Evolutionary conservation across 805 yeast genomes (phyloP), one percentile per base, ranked within the genome.

Genomic region (Ogataea pilisensis): DNA sequence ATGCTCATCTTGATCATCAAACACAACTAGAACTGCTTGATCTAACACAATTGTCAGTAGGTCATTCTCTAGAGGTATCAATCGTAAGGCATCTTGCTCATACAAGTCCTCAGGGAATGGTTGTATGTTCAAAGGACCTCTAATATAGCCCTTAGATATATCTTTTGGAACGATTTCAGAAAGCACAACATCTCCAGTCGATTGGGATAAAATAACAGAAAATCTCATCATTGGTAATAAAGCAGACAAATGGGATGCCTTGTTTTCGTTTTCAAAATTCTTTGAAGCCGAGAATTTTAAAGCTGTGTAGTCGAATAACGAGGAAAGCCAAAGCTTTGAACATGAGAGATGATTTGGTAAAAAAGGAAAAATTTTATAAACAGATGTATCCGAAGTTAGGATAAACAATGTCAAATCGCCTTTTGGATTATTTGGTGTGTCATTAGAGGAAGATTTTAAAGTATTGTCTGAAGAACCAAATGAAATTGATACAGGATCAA

Each of bases 341-440:
- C 70, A 65, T 1, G 68, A 57, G 21, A 78, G 49, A 20, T 65
- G 57, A 1, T 56, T 44, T 0, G 90, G 87, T 17, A 75, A 51
- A 55, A 80, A 81, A n/a, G 93, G 93, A 46, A 73, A 77, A 3
- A 84, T 61, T 1, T 73, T 65, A 51, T 72, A 81, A 1, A 85
- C 44, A 46, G 83, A 85, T 12, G 82, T 79, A 39, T 78, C 83
- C 8, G 62, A 54, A 8, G 72, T 72, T 38, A 78, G 50, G 8
- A 81, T 54, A 50, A 73, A 78, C 17, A 84, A 60, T 0, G 85
- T 71, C 38, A 82, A 51, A 3, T 70, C 68, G 11, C 81, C 82
- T 18, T 44, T 45, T 21, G 63, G 58, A 16, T 58, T 46, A 22
- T 11, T 8, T 8, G 11, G 7, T 7, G 26, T 8, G 7, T 22